Evolutionary conservation across 2,329 filamentous ascomycete genomes (phyloP), one percentile per base, ranked within the genome.

Genomic region (Neobulgaria alba): DNA sequence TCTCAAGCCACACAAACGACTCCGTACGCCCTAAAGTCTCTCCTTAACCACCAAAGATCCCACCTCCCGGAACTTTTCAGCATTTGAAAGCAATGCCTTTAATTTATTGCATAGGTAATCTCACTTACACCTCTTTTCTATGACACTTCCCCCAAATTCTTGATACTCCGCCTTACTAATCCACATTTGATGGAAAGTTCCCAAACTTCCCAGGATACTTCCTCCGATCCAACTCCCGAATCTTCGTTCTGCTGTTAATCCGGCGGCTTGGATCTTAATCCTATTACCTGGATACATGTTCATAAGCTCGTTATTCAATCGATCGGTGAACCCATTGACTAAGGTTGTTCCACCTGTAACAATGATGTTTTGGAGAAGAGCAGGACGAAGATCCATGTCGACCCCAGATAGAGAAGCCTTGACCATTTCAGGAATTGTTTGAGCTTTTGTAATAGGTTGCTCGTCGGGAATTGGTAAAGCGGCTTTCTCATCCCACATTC

Each of bases 161-260:
- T 95, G 88, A 57, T 95, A 96, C 68, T 98, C 92, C 71, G 95
- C 94, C 64, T 80, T 86, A 17, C 83, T 90, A 55, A 98, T 93
- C 92, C 92, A 98, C 84, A 98, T 90, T 69, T 98, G 92, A 67
- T 98, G 92, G 67, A 98, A 98, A 10, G 89, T 95, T 8, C 93
- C 93, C 66, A 98, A 64, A 63, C 89, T 95, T 5, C 86, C 89
- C 52, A 98, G 69, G 54, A 98, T 95, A 64, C 88, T 95, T 33
- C 92, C 92, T 34, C 93, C 92, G 52, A 98, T 88, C 90, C 92
- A 98, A 36, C 85, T 81, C 16, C 86, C 89, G 63, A 94, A 96
- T 51, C 88, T 83, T 39, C 93, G 71, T 71, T 98, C 93, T 29
- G 82, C 85, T 1, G 85, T 85, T 55, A 90, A 78, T 14, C 87